A percentile compares a stretch with the other conserved stretches of the same genome.
Conservation (phyloP, 176 grass and related monocot species). For the Secale cereale region DNA sequence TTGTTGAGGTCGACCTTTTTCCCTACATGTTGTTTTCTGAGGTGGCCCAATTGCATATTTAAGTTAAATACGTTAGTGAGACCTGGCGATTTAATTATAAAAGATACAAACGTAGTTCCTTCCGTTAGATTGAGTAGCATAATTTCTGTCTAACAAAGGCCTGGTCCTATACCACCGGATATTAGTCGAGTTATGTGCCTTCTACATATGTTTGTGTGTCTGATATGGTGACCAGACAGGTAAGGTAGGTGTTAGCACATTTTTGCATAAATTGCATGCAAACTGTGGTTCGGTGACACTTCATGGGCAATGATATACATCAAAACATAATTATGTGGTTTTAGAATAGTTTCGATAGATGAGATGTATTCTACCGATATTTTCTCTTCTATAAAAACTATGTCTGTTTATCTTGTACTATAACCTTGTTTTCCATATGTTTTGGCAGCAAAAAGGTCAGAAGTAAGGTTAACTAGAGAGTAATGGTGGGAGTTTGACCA, state of each 20-base stretch:
- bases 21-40: too few relatives aligned
- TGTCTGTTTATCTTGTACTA: background rate
- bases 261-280: background rate
- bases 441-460: background rate
- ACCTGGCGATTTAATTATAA: too few relatives aligned
- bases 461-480: conserved; percentile 30
- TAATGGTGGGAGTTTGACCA: conserved; percentile 21
- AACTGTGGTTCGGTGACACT: background rate
- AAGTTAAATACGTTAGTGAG: too few relatives aligned
- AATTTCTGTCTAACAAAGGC: background rate
- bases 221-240: background rate
- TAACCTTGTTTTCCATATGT: background rate
- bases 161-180: background rate
- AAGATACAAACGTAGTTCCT: background rate
- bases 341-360: too few relatives aligned
- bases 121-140: background rate
- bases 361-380: too few relatives aligned
- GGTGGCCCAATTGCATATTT: too few relatives aligned
- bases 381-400: too few relatives aligned
- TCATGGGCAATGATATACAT: too few relatives aligned
- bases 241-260: background rate
- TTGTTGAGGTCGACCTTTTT: too few relatives aligned
- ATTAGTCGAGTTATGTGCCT: background rate
- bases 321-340: too few relatives aligned
- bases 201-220: background rate